Percentiles rank a stretch among this genome's conserved stretches.
These are phyloP conservation scores for Fusarium sp. DNA, from an alignment of 2,329 filamentous ascomycete species.

Conservation along the genomic window DNA sequence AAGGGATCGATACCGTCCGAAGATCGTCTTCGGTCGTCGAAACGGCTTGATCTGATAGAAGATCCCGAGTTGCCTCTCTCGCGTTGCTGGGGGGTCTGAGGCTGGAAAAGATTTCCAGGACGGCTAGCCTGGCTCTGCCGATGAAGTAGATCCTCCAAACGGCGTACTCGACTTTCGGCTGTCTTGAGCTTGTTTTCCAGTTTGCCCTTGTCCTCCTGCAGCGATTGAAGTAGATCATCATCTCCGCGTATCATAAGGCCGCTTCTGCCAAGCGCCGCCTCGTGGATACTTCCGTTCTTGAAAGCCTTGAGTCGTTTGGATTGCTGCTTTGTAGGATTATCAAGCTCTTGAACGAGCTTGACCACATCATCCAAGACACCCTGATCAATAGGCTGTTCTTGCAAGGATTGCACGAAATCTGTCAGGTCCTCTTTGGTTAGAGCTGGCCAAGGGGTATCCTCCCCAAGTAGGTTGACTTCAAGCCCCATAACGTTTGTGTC, in stretches of 20 bases:
- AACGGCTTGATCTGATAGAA: constrained; percentile 62
- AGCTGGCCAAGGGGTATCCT: constrained; percentile 84
- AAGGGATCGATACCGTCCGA: constrained; percentile 64
- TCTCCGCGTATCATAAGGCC: constrained; percentile 89
- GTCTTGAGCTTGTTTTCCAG: constrained; percentile 82
- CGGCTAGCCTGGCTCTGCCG: constrained; percentile 77
- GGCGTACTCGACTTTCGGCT: constrained; percentile 90
- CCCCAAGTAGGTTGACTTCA: constrained; percentile 87
- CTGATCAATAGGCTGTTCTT: constrained; percentile 75
- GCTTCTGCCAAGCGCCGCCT: constrained; percentile 88
- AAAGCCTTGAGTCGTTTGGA: constrained; percentile 91
- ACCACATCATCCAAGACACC: constrained; percentile 78
- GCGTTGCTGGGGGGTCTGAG: constrained; percentile 61
- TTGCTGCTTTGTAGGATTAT: constrained; percentile 87
- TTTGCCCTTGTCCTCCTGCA: constrained; percentile 88
- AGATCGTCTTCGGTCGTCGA: constrained; percentile 63
- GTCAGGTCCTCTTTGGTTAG: constrained; percentile 83
- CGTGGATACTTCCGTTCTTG: constrained; percentile 95
- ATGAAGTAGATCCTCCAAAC: constrained; percentile 92
- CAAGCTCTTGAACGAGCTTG: constrained; percentile 84
- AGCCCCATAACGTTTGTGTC: constrained; percentile 82
- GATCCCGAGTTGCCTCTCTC: constrained; percentile 66
- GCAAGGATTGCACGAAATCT: constrained; percentile 78
- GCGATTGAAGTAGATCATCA: constrained; percentile 80
- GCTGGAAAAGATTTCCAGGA: constrained; percentile 70